Evolutionary conservation across 495 filamentous ascomycete genomes (phyloP), one percentile per base, ranked within the genome.

Genomic region (Cudoniella acicularis): DNA sequence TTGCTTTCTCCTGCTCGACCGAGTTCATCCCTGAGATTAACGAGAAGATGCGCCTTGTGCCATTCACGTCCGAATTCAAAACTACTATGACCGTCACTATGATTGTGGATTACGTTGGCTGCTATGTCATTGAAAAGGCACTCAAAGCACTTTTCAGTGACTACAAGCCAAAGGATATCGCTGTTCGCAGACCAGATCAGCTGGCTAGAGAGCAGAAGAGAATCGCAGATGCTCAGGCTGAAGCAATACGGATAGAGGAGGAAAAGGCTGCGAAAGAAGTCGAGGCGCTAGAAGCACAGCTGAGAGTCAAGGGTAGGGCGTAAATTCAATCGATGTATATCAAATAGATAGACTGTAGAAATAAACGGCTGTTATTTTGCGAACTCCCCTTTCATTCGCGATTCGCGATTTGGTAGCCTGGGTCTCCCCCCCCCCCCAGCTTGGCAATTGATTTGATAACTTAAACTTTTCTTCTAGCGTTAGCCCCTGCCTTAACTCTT

Each of bases 11-110:
- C 47, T 97, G 94, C 75, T 93, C 93, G 4, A 98, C 92, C 2
- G 94, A 99, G 73, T 90, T 98, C 62, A 80, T 98, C 49, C 95
- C 94, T 0, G 94, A 97, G 72, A 80, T 98, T 66, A 99, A 99
- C 73, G 84, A 93, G 75, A 87, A 89, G 76, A 83, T 99, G 74
- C 88, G 85, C 61, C 83, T 99, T 0, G 94, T 98, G 10, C 90
- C 91, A n/a, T 99, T 99, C 73, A 89, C 76, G 40, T 80, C 75
- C 11, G 90, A 93, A 63, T 99, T 99, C 80, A 97, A 96, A 79
- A 64, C 82, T 21, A 91, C 86, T 20, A 82, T 99, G 75, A 96
- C 91, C 0, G 72, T 77, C 1, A 74, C 90, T 61, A 99, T 99
- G 94, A 70, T 90, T 25, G 61, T 96, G 18, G 94, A 99, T 73